These are phyloP conservation scores for Pseudogymnoascus sp. DNA, from an alignment of 2,329 filamentous ascomycete species.

Conservation along the genomic window DNA sequence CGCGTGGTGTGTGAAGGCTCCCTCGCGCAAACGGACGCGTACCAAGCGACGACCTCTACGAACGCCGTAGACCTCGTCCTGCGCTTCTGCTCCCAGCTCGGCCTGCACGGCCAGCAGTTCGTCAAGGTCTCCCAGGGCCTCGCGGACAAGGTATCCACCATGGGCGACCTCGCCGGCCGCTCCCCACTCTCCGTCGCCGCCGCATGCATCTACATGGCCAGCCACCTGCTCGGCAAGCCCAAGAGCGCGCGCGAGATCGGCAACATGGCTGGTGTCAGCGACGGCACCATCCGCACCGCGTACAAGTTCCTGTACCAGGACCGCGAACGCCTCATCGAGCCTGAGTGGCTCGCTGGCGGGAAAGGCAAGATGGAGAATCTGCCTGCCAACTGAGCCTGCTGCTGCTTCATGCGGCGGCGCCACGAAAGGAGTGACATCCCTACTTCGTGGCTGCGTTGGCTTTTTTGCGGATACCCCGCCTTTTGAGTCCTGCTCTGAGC, in stretches of 20 bases:
- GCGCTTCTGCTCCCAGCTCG: slow-evolving; percentile 80
- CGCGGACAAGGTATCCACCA: slow-evolving; percentile 65
- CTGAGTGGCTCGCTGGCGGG: slow-evolving; percentile 65
- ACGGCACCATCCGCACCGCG: slow-evolving; percentile 91
- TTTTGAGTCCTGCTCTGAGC: neutral
- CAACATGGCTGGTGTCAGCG: slow-evolving; percentile 76
- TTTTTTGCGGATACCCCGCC: neutral
- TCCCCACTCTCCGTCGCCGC: slow-evolving; percentile 91
- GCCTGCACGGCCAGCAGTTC: slow-evolving; percentile 61
- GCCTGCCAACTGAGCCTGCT: slow-evolving; percentile 35
- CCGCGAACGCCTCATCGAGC: slow-evolving; percentile 63
- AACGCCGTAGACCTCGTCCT: slow-evolving; percentile 76
- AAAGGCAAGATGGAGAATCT: slow-evolving; percentile 63
- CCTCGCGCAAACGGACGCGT: slow-evolving; percentile 40
- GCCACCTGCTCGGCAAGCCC: slow-evolving; percentile 70
- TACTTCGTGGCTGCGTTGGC: neutral
- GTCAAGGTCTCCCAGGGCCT: slow-evolving; percentile 73
- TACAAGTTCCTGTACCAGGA: slow-evolving; percentile 81
- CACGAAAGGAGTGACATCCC: slow-evolving; percentile 6
- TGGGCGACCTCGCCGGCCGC: slow-evolving; percentile 74
- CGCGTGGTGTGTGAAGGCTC: slow-evolving; percentile 19
- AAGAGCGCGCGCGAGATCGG: slow-evolving; percentile 83
- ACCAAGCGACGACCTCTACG: slow-evolving; percentile 67
- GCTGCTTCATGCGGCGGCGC: neutral
- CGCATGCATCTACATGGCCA: slow-evolving; percentile 94